A percentile compares a stretch with the other conserved stretches of the same genome.
Evolutionary conservation across 441 rosid genomes (phyloP).

Genomic region (Eruca vesicaria): DNA sequence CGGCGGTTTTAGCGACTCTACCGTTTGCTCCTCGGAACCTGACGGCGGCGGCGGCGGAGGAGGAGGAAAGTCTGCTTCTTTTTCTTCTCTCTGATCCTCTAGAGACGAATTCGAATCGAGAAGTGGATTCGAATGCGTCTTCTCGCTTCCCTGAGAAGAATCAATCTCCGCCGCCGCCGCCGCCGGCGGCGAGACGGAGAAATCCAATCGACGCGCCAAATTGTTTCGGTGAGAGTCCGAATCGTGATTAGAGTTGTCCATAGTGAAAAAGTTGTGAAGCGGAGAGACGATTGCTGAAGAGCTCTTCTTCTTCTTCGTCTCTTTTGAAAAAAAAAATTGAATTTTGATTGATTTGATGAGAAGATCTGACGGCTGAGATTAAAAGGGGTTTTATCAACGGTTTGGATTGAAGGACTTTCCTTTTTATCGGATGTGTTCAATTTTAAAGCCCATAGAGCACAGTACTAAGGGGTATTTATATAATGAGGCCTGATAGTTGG

Average conservation of each 20-base stretch:
- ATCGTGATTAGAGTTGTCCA: constrained; percentile 34
- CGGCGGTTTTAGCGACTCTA: too few species aligned
- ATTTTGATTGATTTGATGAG: constrained; percentile 27
- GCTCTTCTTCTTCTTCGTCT: constrained; percentile 26
- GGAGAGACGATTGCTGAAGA: background rate
- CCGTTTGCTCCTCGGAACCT: background rate
- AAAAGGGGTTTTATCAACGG: constrained; percentile 39
- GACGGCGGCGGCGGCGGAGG: background rate
- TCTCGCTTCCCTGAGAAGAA: background rate
- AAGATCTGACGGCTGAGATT: constrained; percentile 44
- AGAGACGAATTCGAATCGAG: background rate
- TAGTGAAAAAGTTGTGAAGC: background rate
- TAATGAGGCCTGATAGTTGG: too few species aligned
- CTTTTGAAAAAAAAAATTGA: constrained; percentile 36
- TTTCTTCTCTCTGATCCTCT: background rate
- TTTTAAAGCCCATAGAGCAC: too few species aligned
- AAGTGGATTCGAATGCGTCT: too few species aligned
- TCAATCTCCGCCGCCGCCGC: constrained; percentile 28
- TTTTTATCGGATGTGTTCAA: too few species aligned
- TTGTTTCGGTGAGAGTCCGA: constrained; percentile 47
- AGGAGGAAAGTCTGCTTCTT: background rate
- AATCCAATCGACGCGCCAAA: constrained; percentile 78
- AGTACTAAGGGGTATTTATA: too few species aligned
- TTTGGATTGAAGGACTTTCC: constrained; percentile 11
- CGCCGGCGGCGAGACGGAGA: constrained; percentile 37